These are phyloP conservation scores for Alternaria brassicae DNA, from an alignment of 2,329 filamentous ascomycete species.

Conservation along the genomic window DNA sequence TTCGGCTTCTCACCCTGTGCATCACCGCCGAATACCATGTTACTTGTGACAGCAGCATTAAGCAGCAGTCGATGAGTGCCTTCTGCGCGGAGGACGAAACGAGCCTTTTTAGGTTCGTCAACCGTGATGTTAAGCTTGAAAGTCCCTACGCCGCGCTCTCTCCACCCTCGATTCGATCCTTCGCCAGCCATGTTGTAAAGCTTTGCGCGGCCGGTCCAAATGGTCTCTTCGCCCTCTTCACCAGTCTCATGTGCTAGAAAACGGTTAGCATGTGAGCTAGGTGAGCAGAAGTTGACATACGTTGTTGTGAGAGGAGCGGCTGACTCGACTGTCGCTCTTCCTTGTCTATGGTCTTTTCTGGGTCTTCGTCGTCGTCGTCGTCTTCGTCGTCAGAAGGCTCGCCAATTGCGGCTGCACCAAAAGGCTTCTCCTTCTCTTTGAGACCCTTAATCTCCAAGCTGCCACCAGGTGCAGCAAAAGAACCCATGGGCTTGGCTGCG, in stretches of 20 bases:
- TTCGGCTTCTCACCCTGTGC: conserved; percentile 67
- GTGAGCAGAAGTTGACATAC: conserved; percentile 57
- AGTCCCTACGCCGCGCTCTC: conserved; percentile 84
- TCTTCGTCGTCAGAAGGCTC: conserved; percentile 63
- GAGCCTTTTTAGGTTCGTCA: conserved; percentile 59
- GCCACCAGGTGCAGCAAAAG: conserved; percentile 70
- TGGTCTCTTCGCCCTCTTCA: conserved; percentile 80
- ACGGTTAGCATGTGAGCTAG: conserved; percentile 21
- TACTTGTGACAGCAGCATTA: conserved; percentile 80
- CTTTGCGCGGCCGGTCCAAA: conserved; percentile 80
- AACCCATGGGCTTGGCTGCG: conserved; percentile 58
- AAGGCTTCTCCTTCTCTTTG: conserved; percentile 71
- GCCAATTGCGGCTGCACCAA: conserved; percentile 74
- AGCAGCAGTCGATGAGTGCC: conserved; percentile 86
- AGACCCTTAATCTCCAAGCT: conserved; percentile 56
- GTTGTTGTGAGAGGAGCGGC: conserved; percentile 66
- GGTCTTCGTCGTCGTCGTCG: conserved; percentile 55
- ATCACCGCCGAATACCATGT: conserved; percentile 80
- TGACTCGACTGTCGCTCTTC: conserved; percentile 38
- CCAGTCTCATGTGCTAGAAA: conserved; percentile 75
- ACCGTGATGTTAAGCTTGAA: conserved; percentile 74
- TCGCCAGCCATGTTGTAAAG: conserved; percentile 77
- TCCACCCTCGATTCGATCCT: conserved; percentile 71
- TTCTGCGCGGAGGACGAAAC: conserved; percentile 90
- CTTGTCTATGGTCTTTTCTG: conserved; percentile 36